Evolutionary conservation across 2,329 filamentous ascomycete species (phyloP), one percentile per base, ranked within the genome.

Genomic region (Clarireedia hainanense): DNA sequence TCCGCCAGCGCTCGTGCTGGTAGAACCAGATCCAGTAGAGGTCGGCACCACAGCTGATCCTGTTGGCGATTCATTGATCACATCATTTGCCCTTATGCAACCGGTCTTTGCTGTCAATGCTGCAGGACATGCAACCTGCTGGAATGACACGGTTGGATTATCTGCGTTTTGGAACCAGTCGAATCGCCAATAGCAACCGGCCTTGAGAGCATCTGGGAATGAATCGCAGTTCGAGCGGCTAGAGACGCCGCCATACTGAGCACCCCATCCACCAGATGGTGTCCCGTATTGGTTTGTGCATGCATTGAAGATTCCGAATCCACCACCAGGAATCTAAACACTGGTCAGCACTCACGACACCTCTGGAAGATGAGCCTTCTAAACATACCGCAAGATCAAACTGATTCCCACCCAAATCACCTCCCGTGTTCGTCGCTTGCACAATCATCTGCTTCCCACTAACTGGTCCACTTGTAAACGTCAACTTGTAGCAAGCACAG

Each of bases 401-500:
- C 60, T 84, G 81, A 64, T 83, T 82, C 34, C 66, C 63, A 43
- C 73, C 73, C 6, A 84, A 70, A 64, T 84, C 81, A 20, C 73
- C 74, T 30, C 81, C 82, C 2, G 81, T 85, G 68, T 85, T 85
- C 36, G 80, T 83, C 7, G 80, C 78, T 65, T 86, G 83, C 15
- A 86, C 76, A 52, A 85, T 73, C 78, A 85, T 81, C 57, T 74
- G 79, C 72, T 85, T 85, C 53, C 81, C 81, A 26, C 72, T 69
- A 20, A 80, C 74, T 5, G 76, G 69, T 5, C 77, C 77, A 43
- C 68, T 70, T 1, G 74, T 78, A 61, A 79, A 78, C 5, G 64
- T 67, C 54, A 66, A 65, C 67, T 80, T 74, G 64, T 84, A 86
- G 69, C 83, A 86, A 50, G 76, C 78, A 66, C 84, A 88, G 72